These are phyloP conservation scores for Pythium chondricola DNA, from an alignment of 352 stramenopile genomes.

Conservation along the genomic window DNA sequence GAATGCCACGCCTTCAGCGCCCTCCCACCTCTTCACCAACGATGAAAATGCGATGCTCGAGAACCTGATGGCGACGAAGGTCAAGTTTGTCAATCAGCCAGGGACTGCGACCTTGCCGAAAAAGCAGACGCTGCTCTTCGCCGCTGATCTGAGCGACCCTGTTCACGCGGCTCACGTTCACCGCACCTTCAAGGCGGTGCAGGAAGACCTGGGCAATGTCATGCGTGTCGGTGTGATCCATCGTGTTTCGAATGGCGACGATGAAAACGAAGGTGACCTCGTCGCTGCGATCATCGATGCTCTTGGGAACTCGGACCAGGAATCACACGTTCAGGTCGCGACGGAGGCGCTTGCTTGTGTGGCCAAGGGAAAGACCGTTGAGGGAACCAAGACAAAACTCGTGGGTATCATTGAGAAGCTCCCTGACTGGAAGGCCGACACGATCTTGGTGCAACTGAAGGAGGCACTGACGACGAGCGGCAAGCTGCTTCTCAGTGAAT, in stretches of 20 bases:
- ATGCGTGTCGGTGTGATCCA: constrained; percentile 59
- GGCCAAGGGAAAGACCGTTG: constrained; percentile 42
- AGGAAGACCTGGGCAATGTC: constrained; percentile 58
- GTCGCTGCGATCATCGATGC: constrained; percentile 38
- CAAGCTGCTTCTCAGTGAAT: background rate
- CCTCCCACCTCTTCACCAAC: constrained; percentile 53
- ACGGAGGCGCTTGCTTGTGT: constrained; percentile 51
- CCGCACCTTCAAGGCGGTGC: constrained; percentile 47
- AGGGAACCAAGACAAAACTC: constrained; percentile 45
- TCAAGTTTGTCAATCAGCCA: constrained; percentile 55
- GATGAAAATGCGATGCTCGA: constrained; percentile 59
- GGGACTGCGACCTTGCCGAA: constrained; percentile 43
- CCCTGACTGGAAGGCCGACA: constrained; percentile 12
- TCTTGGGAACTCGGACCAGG: constrained; percentile 48
- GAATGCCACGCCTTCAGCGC: too few relatives aligned
- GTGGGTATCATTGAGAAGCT: constrained; percentile 28
- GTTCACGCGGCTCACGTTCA: constrained; percentile 52
- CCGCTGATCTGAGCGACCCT: constrained; percentile 39
- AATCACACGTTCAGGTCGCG: constrained; percentile 44
- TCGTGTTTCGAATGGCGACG: constrained; percentile 13
- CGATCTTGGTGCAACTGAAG: constrained; percentile 8
- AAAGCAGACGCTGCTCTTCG: constrained; percentile 69
- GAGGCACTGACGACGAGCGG: background rate
- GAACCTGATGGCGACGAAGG: constrained; percentile 29
- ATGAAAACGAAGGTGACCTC: constrained; percentile 33